These are phyloP conservation scores for Apiospora malaysiana DNA, from an alignment of 2,329 filamentous ascomycete genomes.

Conservation along the genomic window DNA sequence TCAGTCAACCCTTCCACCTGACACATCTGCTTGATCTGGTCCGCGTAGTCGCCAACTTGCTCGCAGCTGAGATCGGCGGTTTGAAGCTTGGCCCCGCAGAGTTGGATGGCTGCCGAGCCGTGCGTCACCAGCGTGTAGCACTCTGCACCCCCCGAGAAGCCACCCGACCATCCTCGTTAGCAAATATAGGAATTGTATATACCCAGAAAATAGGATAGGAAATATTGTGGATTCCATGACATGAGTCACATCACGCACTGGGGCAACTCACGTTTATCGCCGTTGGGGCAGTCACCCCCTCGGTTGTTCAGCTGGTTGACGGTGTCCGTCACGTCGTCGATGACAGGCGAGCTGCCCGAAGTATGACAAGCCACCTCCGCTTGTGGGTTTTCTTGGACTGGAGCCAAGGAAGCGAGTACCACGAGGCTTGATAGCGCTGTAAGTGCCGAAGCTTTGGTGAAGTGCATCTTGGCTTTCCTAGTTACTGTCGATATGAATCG, in stretches of 20 bases:
- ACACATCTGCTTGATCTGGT: background rate
- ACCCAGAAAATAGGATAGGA: background rate
- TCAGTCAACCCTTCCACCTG: background rate
- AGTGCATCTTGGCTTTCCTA: background rate
- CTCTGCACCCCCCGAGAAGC: background rate
- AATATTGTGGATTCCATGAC: background rate
- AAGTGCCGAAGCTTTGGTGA: background rate
- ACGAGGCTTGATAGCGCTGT: background rate
- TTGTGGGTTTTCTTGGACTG: background rate
- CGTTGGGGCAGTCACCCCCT: background rate
- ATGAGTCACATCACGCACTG: background rate
- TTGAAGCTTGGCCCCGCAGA: background rate
- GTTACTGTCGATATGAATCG: no score
- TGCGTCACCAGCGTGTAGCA: background rate
- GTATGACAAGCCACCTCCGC: background rate
- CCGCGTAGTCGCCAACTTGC: background rate
- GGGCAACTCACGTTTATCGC: background rate
- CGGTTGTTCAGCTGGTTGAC: background rate
- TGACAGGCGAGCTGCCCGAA: background rate
- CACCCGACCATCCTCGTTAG: background rate
- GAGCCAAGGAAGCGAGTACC: background rate
- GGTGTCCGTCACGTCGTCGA: background rate
- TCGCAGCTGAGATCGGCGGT: background rate
- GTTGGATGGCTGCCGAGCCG: background rate
- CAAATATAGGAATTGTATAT: background rate